Percentiles rank a stretch among this genome's conserved stretches.
These are phyloP conservation scores for Fagopyrum esculentum DNA, from an alignment of 148 eudicot genomes.

Conservation along the genomic window DNA sequence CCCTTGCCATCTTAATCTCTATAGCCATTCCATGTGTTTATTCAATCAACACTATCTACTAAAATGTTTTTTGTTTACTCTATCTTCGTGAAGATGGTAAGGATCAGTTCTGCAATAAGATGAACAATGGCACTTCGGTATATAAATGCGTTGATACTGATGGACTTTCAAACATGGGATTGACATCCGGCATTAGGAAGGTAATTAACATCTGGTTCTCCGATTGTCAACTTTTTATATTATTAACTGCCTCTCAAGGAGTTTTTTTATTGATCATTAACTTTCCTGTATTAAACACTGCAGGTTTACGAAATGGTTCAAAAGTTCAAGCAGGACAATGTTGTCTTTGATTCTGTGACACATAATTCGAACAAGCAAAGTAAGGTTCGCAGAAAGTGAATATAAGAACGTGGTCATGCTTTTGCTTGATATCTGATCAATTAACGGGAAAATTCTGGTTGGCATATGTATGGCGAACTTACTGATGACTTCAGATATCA, in stretches of 20 bases:
- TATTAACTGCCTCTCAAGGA: background rate
- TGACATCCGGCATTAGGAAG: conserved; percentile 95
- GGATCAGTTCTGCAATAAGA: conserved; percentile 23
- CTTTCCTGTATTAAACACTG: conserved; percentile 4
- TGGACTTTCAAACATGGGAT: conserved; percentile 73
- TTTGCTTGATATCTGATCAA: background rate
- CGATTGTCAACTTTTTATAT: background rate
- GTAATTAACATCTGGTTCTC: conserved; percentile 26
- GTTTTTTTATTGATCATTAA: conserved; percentile 1
- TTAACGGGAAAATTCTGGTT: background rate
- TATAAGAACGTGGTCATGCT: background rate
- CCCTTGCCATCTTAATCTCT: background rate
- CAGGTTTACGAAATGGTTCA: conserved; percentile 82
- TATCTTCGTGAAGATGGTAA: conserved; percentile 33
- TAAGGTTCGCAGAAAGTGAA: conserved; percentile 2
- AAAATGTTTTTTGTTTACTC: background rate
- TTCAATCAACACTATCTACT: background rate
- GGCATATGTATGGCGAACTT: background rate
- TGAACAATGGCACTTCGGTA: conserved; percentile 29
- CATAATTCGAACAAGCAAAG: conserved; percentile 26
- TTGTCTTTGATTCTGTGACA: conserved; percentile 17
- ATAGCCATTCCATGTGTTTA: background rate
- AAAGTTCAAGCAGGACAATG: conserved; percentile 47
- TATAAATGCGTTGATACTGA: conserved; percentile 65
- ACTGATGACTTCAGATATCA: background rate